Base-by-base conservation (phyloP, 768 basidiomycete genomes). In the Candolleomyces aberdarensis region DNA sequence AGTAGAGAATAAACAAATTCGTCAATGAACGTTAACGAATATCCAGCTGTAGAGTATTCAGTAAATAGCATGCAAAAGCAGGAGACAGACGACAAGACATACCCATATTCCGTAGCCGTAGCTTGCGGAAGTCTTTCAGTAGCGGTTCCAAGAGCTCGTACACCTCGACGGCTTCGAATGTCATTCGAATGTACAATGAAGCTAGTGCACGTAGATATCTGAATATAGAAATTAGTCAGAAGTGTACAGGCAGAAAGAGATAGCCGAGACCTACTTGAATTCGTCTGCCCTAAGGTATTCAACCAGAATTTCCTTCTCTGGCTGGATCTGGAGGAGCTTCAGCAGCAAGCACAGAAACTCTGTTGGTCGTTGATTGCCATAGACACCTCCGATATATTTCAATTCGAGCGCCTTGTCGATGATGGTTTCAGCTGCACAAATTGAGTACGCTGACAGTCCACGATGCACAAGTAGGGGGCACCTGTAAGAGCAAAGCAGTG, bases 401-500 rank as follows among this genome's bases (percentile, higher is more conserved):
- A 95, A 72, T 66, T 88, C 88, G 63, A 96, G 87, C 5, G 96
- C 91, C 68, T 91, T 92, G 76, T 99, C 96, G 65, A 98, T 98
- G 52, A 99, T 78, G 32, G 84, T 89, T 70, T 95, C 97, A 22
- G 97, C 95, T 96, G 65, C 22, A 61, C 61, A 46, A 3, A 10
- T n/a, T 56, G n/a, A 22, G 56, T 53, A 13, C 7, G 55, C 5
- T 39, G 41, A 63, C 43, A 15, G n/a, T 20, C 20, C 14, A 44
- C 51, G 48, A 41, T 13, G 60, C 14, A 26, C 52, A 11, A 31
- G 32, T 36, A 49, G 26, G 58, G 32, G 82, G 55, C 54, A 92
- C 94, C 94, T 62, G 94, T 97, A 51, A 99, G 78, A 20, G 96
- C 96, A 71, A 99, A 99, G 71, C 96, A 99, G 66, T 97, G 94